A percentile compares a stretch with the other conserved stretches of the same genome.
These are phyloP conservation scores for Coemansia sp. DNA, from an alignment of 192 early-diverging fungal genomes.

Conservation along the genomic window DNA sequence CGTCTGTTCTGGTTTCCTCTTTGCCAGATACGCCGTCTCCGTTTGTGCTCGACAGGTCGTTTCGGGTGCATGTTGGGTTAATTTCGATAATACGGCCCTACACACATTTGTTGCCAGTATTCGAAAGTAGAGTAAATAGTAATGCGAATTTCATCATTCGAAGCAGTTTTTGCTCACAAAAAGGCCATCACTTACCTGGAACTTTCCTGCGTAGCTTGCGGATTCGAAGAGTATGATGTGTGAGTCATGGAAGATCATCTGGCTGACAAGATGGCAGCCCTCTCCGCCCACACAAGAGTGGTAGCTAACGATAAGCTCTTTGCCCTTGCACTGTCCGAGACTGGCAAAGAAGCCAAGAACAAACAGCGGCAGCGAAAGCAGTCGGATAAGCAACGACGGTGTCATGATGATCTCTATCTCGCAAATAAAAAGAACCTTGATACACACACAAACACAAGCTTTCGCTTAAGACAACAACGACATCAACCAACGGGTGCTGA, in stretches of 20 bases:
- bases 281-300: constrained; percentile 33
- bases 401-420: background rate
- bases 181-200: constrained; percentile 29
- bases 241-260: constrained; percentile 40
- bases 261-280: constrained; percentile 44
- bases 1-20: background rate
- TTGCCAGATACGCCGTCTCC: background rate
- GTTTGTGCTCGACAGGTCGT: background rate
- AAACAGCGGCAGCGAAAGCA: constrained; percentile 10
- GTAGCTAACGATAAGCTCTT: constrained; percentile 49
- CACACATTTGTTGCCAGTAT: background rate
- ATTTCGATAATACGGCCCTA: constrained; percentile 44
- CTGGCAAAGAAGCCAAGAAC: constrained; percentile 8
- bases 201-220: constrained; percentile 17
- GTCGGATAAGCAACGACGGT: background rate
- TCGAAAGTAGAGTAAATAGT: background rate
- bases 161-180: background rate
- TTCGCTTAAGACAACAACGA: background rate
- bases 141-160: background rate
- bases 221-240: constrained; percentile 39
- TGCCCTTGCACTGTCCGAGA: constrained; percentile 10
- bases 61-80: constrained; percentile 14
- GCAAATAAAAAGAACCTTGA: background rate
- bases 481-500: too few species aligned
- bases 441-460: background rate